phyloP scores from a whole-genome alignment of 305 asterid species.

The Coffea humblotiana region DNA sequence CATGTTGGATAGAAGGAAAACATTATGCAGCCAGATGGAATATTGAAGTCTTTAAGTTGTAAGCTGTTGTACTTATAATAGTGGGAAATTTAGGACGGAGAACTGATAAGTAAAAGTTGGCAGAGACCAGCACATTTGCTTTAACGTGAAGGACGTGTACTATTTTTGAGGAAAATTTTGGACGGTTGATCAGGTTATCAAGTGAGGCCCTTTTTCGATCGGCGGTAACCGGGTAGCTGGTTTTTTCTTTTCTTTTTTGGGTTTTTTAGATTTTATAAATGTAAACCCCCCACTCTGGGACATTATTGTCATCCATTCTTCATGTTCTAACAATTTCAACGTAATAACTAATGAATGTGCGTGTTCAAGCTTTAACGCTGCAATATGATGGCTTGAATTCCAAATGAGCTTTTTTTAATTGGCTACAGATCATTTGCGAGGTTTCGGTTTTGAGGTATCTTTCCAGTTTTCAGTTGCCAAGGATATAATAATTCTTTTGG shows the following conservation, averaged over 20 bases:
- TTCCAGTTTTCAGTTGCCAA: no score
- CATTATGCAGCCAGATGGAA: background rate
- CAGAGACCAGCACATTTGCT: background rate
- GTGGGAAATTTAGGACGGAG: background rate
- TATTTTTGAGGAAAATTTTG: background rate
- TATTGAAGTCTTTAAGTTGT: background rate
- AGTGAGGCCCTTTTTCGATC: background rate
- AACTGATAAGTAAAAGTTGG: background rate
- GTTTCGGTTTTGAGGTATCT: no score
- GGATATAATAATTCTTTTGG: no score
- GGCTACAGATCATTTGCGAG: no score
- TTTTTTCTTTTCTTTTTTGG: background rate
- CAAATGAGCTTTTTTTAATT: background rate
- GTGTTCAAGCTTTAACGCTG: background rate
- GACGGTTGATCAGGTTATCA: background rate
- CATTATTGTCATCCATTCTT: background rate
- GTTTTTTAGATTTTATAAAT: no score
- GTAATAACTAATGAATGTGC: background rate
- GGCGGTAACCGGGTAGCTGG: background rate
- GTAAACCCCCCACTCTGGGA: background rate
- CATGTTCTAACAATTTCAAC: background rate
- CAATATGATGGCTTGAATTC: background rate
- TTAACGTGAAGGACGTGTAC: background rate
- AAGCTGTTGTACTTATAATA: background rate
- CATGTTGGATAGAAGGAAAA: background rate